Conservation (phyloP, 2,329 filamentous ascomycete species). For the Trichoderma aggressivum region DNA sequence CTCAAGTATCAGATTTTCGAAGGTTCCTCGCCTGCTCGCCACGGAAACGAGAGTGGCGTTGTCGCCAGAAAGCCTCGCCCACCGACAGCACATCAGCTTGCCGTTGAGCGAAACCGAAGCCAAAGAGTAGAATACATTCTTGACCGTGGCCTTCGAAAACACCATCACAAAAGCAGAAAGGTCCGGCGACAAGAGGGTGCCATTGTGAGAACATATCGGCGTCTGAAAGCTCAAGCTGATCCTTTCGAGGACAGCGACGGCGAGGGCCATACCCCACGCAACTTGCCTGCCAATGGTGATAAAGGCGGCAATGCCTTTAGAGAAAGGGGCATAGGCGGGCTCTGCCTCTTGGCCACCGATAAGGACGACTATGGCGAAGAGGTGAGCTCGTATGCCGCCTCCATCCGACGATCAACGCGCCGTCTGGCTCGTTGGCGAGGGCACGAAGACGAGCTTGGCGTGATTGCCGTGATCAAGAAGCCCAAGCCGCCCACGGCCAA, state of each 20-base stretch:
- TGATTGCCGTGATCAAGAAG: slow-evolving; percentile 47
- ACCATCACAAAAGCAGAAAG: slow-evolving; percentile 62
- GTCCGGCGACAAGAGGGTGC: slow-evolving; percentile 61
- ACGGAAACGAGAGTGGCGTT: slow-evolving; percentile 52
- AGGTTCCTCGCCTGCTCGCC: slow-evolving; percentile 56
- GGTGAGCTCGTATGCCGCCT: slow-evolving; percentile 60
- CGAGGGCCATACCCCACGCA: slow-evolving; percentile 44
- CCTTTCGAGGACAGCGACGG: slow-evolving; percentile 62
- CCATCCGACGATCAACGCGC: slow-evolving; percentile 60
- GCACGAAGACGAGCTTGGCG: slow-evolving; percentile 42
- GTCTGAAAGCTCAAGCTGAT: slow-evolving; percentile 55
- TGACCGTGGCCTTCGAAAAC: slow-evolving; percentile 66
- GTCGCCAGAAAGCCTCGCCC: slow-evolving; percentile 64
- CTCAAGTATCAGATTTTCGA: slow-evolving; percentile 61
- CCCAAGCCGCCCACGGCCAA: slow-evolving; percentile 28
- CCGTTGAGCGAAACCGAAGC: slow-evolving; percentile 73
- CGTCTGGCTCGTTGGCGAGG: slow-evolving; percentile 68
- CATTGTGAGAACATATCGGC: slow-evolving; percentile 63
- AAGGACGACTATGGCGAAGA: slow-evolving; percentile 76
- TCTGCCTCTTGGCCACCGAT: slow-evolving; percentile 60
- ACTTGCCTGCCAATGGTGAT: slow-evolving; percentile 30
- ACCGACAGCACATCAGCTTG: slow-evolving; percentile 76
- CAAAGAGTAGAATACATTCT: slow-evolving; percentile 80
- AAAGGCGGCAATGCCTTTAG: slow-evolving; percentile 43
- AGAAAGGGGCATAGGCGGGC: slow-evolving; percentile 59